Base-by-base conservation (phyloP, 345 rosid species). In the Aegle marmelos region DNA sequence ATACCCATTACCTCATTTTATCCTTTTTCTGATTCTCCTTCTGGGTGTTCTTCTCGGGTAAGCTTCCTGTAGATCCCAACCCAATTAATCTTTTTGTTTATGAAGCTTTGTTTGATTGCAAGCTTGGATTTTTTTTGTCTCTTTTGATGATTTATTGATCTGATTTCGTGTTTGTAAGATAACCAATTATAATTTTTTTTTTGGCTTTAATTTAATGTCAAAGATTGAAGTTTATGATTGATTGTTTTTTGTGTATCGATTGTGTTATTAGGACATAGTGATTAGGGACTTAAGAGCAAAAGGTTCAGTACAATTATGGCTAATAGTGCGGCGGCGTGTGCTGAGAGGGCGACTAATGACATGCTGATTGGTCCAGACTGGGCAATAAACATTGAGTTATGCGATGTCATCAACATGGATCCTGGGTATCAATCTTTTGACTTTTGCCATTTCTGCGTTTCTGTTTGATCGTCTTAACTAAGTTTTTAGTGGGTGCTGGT, bases 291-390 rank as follows among this genome's bases (percentile, higher is more conserved):
- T 77, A 37, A 31, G 24, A 77, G 61, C 76, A 72, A 73, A 61
- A 76, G 66, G 80, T 74, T 70, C 36, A 2, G 56, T 79, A 58
- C 72, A 4, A 63, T 59, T 76, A 95, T 93, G 98, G 91, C 94
- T n/a, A 87, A 81, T 82, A 89, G 77, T 69, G 99, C 88, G 16
- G 89, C 94, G 41, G 85, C 92, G n/a, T 92, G 93, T 80, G 99
- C 97, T 34, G 99, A 96, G 87, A 92, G 98, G 85, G 98, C 98
- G 21, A 96, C 99, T 0, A 94, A 87, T 82, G 98, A 94, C 83
- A 87, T 87, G 91, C 79, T 96, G 85, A 89, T 91, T 64, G 95
- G 95, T 78, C 99, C 99, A 0, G 99, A 96, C 76, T 96, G 99
- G 99, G 97, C 97, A 59, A 78, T 96, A 77, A 96, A 90, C 88